These are phyloP conservation scores for Phytophthora uliginosa DNA, from an alignment of 352 stramenopile species.

Conservation along the genomic window DNA sequence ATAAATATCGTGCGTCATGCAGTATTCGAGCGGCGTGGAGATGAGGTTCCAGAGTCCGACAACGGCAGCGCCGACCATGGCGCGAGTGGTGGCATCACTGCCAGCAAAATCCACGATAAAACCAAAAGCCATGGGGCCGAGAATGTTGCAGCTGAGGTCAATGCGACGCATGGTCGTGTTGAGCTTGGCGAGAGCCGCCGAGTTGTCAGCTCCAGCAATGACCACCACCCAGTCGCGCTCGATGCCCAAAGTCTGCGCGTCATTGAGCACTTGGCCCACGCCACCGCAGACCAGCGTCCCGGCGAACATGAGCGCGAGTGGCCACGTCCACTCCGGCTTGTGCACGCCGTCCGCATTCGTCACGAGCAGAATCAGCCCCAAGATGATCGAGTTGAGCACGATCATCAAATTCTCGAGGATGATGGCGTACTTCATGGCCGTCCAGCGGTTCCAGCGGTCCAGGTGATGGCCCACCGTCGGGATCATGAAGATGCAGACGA, in stretches of 20 bases:
- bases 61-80: conserved; percentile 67
- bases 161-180: conserved; percentile 89
- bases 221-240: conserved; percentile 93
- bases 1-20: conserved; percentile 80
- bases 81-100: conserved; percentile 63
- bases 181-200: conserved; percentile 55
- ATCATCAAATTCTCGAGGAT: conserved; percentile 86
- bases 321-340: conserved; percentile 64
- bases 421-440: conserved; percentile 76
- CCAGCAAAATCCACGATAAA: conserved; percentile 87
- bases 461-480: conserved; percentile 71
- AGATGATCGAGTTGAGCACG: conserved; percentile 65
- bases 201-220: conserved; percentile 61
- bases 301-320: conserved; percentile 57
- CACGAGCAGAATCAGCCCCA: conserved; percentile 71
- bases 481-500: conserved; percentile 77
- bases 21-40: conserved; percentile 82
- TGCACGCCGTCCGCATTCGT: conserved; percentile 69
- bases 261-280: conserved; percentile 79
- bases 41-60: conserved; percentile 87
- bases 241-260: conserved; percentile 81
- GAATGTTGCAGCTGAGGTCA: conserved; percentile 83
- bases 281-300: conserved; percentile 72
- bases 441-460: conserved; percentile 77
- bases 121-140: conserved; percentile 78